phyloP scores from a whole-genome alignment of 2,329 filamentous ascomycete species.

The Colletotrichum musae region DNA sequence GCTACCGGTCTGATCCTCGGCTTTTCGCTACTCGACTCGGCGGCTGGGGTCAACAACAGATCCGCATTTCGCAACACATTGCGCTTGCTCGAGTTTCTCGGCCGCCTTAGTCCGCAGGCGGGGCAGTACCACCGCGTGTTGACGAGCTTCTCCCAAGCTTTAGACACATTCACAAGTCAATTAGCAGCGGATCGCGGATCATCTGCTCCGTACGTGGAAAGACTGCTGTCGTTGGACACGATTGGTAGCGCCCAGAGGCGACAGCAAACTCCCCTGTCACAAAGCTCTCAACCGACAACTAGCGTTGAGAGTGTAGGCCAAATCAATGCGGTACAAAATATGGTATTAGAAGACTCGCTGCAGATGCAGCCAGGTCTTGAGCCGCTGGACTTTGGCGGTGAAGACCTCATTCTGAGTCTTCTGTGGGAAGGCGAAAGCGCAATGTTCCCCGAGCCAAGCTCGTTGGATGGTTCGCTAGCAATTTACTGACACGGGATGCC shows the following conservation, averaged over 20 bases:
- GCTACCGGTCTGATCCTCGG: constrained; percentile 70
- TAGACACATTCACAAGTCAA: not conserved
- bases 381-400: not conserved
- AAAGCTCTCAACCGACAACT: not conserved
- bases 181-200: not conserved
- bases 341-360: not conserved
- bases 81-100: not conserved
- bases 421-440: constrained; percentile 15
- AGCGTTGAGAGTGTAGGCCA: too few relatives aligned
- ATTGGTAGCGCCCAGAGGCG: not conserved
- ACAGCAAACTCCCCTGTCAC: not conserved
- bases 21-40: constrained; percentile 48
- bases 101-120: not conserved
- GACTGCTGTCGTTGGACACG: constrained; percentile 6
- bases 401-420: constrained; percentile 21
- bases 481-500: not conserved
- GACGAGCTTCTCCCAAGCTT: constrained; percentile 14
- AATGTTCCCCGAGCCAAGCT: not conserved
- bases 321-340: not conserved
- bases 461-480: not conserved
- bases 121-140: constrained; percentile 14
- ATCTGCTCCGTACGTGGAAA: constrained; percentile 6
- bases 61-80: constrained; percentile 10
- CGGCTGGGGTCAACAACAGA: not conserved
- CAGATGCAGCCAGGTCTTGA: not conserved